These are phyloP conservation scores for Entoloma clypeatum DNA, from an alignment of 1,284 basidiomycete genomes.

Conservation along the genomic window DNA sequence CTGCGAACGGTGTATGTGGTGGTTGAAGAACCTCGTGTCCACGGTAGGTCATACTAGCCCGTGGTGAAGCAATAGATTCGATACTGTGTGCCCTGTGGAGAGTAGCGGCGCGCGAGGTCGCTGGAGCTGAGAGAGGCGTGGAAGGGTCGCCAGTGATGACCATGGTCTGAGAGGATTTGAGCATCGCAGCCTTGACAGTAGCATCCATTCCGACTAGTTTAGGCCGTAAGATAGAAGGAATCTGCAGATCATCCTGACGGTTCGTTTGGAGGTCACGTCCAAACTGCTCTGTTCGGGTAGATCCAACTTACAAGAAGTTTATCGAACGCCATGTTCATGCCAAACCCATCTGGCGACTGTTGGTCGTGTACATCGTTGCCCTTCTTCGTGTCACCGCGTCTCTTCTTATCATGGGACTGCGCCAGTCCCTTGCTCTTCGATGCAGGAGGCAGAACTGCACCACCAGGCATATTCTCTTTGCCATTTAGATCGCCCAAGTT, in stretches of 20 bases:
- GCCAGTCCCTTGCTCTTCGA: conserved; percentile 28
- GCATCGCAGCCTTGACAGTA: conserved; percentile 85
- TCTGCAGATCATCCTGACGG: conserved; percentile 77
- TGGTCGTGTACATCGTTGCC: conserved; percentile 30
- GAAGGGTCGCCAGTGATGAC: conserved; percentile 43
- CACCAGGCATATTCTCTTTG: conserved; percentile 61
- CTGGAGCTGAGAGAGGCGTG: conserved; percentile 32
- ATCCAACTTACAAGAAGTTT: conserved; percentile 55
- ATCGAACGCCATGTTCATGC: conserved; percentile 66
- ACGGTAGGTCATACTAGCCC: conserved; percentile 31
- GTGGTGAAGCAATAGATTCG: conserved; percentile 59
- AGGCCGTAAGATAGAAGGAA: conserved; percentile 69
- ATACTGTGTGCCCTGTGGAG: conserved; percentile 68
- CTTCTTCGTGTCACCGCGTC: conserved; percentile 36
- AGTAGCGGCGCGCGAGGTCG: conserved; percentile 33
- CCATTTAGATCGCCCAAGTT: conserved; percentile 46
- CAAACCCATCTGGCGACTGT: conserved; percentile 31
- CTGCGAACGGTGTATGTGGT: conserved; percentile 35
- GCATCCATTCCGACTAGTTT: conserved; percentile 77
- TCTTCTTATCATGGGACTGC: conserved; percentile 38
- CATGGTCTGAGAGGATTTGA: conserved; percentile 77
- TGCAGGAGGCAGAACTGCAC: conserved; percentile 11
- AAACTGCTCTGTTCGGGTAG: neutral
- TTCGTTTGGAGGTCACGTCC: neutral
- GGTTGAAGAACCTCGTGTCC: conserved; percentile 38